phyloP scores from a whole-genome alignment of 2,329 filamentous ascomycete genomes.

The Fusarium siculi region DNA sequence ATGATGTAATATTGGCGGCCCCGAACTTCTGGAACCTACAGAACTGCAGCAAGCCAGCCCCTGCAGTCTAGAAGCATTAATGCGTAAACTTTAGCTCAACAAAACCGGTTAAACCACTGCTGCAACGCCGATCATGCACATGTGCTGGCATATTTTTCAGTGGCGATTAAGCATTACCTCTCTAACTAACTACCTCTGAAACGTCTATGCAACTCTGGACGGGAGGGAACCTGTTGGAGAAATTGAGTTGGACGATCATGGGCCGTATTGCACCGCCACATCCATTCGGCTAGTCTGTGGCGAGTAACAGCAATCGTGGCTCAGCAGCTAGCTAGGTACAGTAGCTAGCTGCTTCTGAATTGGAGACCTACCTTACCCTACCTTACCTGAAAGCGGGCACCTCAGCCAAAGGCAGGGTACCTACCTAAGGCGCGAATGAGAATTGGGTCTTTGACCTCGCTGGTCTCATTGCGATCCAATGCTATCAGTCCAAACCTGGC shows the following conservation, averaged over 20 bases:
- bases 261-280: conserved; percentile 36
- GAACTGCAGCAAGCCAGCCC: background rate
- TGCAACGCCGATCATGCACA: conserved; percentile 22
- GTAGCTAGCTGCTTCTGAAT: conserved; percentile 14
- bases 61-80: conserved; percentile 13
- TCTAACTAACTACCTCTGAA: conserved; percentile 3
- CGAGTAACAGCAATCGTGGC: conserved; percentile 19
- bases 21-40: conserved; percentile 27
- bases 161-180: conserved; percentile 10
- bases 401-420: conserved; percentile 13
- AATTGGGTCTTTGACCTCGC: conserved; percentile 36
- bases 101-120: conserved; percentile 24
- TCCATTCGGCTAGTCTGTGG: conserved; percentile 13
- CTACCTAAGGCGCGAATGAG: conserved; percentile 35
- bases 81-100: conserved; percentile 1
- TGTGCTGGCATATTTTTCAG: conserved; percentile 26
- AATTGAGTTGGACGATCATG: background rate
- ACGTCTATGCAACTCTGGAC: conserved; percentile 3
- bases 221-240: conserved; percentile 23
- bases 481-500: conserved; percentile 38
- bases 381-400: conserved; percentile 7
- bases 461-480: conserved; percentile 35
- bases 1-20: conserved; percentile 43
- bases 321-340: background rate
- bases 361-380: background rate